Evolutionary conservation across 345 rosid genomes (phyloP), one percentile per base, ranked within the genome.

Genomic region (Dimocarpus longan): DNA sequence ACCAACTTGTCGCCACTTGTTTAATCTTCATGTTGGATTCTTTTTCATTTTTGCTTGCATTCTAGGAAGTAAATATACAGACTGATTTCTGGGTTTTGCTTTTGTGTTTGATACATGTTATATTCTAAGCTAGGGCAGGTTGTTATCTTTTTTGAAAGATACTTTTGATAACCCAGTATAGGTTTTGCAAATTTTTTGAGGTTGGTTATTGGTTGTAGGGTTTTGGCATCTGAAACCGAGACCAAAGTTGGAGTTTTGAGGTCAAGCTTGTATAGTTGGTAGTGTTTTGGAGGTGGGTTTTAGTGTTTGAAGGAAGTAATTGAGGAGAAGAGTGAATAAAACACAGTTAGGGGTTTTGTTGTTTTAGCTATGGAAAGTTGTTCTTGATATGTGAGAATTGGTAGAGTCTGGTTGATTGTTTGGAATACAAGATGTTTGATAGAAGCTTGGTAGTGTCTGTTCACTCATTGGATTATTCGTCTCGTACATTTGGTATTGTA

Each of bases 391-490:
- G 73, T n/a, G 48, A 32, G 48, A 32, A 16, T 62, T 46, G 60
- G 28, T 32, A 60, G 57, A 32, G 68, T 66, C 66, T 21, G 73
- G 60, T 67, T 74, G 66, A 42, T 65, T 76, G 50, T 68, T 79
- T 76, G 62, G 74, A 32, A 19, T 75, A 80, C 54, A 68, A 80
- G 77, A 80, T 86, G 86, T 81, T 90, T 79, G 89, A 87, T 76
- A 77, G 83, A 85, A 86, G 88, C 78, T 84, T 91, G 84, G 54
- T 80, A 68, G 84, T 87, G 88, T 84, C 87, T 74, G 84, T 89
- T 59, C 87, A 82, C 77, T 63, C 78, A 26, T 76, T 80, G 59
- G 86, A 84, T 67, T 88, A 75, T 66, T 84, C 90, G 66, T 83
- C 88, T 68, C 76, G 81, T 82, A 68, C 50, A 13, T 76, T 80